Evolutionary conservation across 2,329 filamentous ascomycete genomes (phyloP).

Genomic region (Alternaria burnsii): DNA sequence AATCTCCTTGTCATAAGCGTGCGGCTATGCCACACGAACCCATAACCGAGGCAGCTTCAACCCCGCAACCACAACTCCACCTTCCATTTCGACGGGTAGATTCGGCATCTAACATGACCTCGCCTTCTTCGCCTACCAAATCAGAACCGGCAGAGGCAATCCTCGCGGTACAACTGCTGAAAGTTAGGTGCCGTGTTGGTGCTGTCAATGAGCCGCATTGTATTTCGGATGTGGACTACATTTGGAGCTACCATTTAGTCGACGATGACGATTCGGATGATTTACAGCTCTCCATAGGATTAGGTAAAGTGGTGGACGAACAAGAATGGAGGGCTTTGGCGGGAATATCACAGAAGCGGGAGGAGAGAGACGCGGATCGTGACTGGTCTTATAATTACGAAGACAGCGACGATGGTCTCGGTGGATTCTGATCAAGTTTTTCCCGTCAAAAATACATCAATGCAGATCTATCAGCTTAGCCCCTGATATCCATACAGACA

Average conservation of each 20-base stretch:
- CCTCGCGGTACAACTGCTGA: slow-evolving; percentile 34
- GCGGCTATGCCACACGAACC: background rate
- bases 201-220: slow-evolving; percentile 34
- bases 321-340: slow-evolving; percentile 32
- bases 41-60: slow-evolving; percentile 7
- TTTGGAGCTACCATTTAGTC: slow-evolving; percentile 38
- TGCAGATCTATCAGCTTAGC: background rate
- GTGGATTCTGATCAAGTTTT: slow-evolving; percentile 3
- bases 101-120: slow-evolving; percentile 25
- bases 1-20: slow-evolving; percentile 12
- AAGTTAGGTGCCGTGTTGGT: slow-evolving; percentile 38
- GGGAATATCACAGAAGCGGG: slow-evolving; percentile 21
- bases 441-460: background rate
- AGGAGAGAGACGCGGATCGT: slow-evolving; percentile 19
- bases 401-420: slow-evolving; percentile 12
- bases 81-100: slow-evolving; percentile 34
- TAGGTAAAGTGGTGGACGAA: slow-evolving; percentile 31
- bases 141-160: slow-evolving; percentile 22
- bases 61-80: slow-evolving; percentile 9
- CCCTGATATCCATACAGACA: background rate
- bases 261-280: slow-evolving; percentile 25
- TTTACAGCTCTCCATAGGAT: slow-evolving; percentile 39
- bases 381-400: slow-evolving; percentile 7
- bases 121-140: background rate
- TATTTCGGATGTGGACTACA: slow-evolving; percentile 39